These are phyloP conservation scores for Camellia granthamiana DNA, from an alignment of 148 eudicot species.

Conservation along the genomic window DNA sequence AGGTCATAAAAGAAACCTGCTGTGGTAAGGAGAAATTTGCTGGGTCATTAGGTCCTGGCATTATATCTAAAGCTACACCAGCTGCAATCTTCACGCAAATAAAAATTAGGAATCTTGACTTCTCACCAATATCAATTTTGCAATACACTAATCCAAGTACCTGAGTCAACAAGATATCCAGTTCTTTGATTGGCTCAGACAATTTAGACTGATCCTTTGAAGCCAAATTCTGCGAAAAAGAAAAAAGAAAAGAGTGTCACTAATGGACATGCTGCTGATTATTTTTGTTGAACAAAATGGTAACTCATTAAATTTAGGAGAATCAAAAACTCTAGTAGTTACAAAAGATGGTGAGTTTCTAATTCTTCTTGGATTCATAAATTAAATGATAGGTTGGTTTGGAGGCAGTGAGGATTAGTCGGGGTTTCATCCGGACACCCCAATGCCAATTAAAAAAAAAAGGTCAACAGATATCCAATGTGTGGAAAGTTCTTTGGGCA, in stretches of 20 bases:
- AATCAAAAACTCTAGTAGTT: neutral
- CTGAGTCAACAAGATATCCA: conserved; percentile 90
- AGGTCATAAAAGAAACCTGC: conserved; percentile 51
- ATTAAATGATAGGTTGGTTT: neutral
- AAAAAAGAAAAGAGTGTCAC: neutral
- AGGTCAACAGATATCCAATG: too few relatives aligned
- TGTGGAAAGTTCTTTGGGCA: too few relatives aligned
- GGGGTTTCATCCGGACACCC: too few relatives aligned
- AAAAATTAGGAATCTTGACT: conserved; percentile 12
- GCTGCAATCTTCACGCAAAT: conserved; percentile 71
- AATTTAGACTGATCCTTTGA: conserved; percentile 78
- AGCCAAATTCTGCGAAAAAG: conserved; percentile 65
- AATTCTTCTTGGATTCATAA: neutral
- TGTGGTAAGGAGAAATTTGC: conserved; percentile 89
- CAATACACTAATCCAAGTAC: conserved; percentile 33
- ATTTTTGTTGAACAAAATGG: neutral
- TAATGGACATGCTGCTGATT: neutral
- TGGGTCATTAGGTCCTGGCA: conserved; percentile 89
- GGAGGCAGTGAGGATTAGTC: neutral
- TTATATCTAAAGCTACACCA: conserved; percentile 78
- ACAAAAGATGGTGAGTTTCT: neutral
- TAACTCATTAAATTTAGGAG: neutral
- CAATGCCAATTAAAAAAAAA: too few relatives aligned
- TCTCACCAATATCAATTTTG: neutral
- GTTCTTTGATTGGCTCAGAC: conserved; percentile 80